Base-by-base conservation (phyloP, 1,284 basidiomycete genomes). In the Uromyces viciae-fabae region DNA sequence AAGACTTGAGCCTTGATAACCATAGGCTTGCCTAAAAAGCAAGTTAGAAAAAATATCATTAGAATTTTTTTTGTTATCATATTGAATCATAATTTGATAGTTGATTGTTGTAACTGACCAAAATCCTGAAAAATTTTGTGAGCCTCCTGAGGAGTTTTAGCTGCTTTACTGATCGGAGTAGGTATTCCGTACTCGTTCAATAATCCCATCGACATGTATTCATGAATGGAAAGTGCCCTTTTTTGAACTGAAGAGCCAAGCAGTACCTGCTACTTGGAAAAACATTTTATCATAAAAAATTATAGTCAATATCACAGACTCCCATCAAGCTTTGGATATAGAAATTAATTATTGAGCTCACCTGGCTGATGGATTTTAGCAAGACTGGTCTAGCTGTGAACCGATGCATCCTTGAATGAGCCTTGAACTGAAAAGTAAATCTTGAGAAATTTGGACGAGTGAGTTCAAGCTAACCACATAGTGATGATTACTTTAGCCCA, bases 1-100 rank as follows among this genome's bases (percentile, higher is more conserved):
- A 99, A 92, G 11, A 99, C 97, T 87, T 99, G 97, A 36, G 95
- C 97, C 88, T 99, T 99, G 88, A 99, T 94, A 42, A 98, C 94
- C 81, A 95, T 90, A 82, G 80, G 69, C 31, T 42, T 19, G 56
- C 82, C 68, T 77, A 31, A 38, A 9, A 58, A 36, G 1, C 22
- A 14, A 42, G n/a, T 36, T 14, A 40, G 19, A 2, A 54, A 73
- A 17, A 40, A 74, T 11, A 33, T 19, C 15, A 22, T 49, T 11
- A 11, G 11, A 49, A 22, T 49, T 49, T 49, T 11, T 49, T 22
- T 14, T 2, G 11, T 22, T 40, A 56, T 28, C 56, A 7, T 40
- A 33, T 38, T 22, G 68, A 38, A 56, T 19, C 9, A 28, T 33
- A 17, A 15, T 69, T n/a, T 3, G 78, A 38, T 31, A 28, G 17